These are phyloP conservation scores for Aquilaria malaccensis DNA, from an alignment of 345 rosid species.

Conservation along the genomic window DNA sequence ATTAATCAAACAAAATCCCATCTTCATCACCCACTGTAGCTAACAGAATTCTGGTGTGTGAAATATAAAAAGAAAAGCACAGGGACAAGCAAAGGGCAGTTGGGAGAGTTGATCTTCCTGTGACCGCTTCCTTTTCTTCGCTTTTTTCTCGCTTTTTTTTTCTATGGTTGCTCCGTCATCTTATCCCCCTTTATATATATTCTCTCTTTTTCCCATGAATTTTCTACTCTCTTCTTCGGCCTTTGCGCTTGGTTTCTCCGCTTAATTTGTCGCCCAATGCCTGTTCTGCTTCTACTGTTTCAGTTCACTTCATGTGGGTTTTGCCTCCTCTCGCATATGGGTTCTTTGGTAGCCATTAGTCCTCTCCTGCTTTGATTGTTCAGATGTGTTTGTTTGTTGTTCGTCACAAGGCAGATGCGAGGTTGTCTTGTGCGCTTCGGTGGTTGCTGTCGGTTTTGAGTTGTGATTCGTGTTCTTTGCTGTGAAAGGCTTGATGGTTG, in stretches of 20 bases:
- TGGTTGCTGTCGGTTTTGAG: constrained; percentile 21
- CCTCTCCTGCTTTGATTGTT: constrained; percentile 20
- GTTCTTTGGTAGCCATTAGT: constrained; percentile 19
- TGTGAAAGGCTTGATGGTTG: not conserved
- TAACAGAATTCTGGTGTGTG: constrained; percentile 1
- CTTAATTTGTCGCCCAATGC: constrained; percentile 11
- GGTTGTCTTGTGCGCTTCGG: constrained; percentile 24
- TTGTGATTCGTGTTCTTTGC: constrained; percentile 12
- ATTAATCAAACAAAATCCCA: constrained; percentile 20
- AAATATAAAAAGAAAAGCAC: not conserved
- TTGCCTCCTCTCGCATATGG: constrained; percentile 32
- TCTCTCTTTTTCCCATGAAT: constrained; percentile 34
- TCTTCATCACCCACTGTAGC: constrained; percentile 18
- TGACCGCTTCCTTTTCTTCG: not conserved
- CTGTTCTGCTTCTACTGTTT: constrained; percentile 1
- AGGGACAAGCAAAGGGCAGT: not conserved
- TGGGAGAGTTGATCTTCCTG: constrained; percentile 6
- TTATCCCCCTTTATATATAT: constrained; percentile 18
- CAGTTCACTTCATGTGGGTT: constrained; percentile 24
- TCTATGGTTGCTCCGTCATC: constrained; percentile 14
- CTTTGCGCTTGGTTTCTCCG: constrained; percentile 11
- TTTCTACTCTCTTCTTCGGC: constrained; percentile 15
- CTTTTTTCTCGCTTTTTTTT: no score
- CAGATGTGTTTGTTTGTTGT: constrained; percentile 19
- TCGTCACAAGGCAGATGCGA: constrained; percentile 15